Evolutionary conservation across 495 filamentous ascomycete genomes (phyloP), one percentile per base, ranked within the genome.

Genomic region (Talaromyces wortmannii): DNA sequence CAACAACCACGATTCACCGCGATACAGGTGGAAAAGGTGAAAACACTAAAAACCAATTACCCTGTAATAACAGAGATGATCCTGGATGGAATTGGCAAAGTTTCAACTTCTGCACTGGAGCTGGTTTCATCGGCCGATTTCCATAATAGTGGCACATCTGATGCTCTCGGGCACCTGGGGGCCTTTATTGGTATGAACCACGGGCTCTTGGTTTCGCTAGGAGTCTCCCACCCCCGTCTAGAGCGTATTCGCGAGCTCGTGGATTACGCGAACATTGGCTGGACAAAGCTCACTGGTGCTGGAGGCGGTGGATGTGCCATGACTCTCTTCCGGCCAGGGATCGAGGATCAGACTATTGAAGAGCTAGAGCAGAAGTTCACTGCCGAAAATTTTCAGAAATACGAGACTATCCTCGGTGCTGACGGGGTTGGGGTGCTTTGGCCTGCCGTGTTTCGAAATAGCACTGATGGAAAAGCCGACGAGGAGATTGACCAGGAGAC

Each of bases 221-320:
- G 94, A 8, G 92, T 96, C 31, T 96, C 92, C 2, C 94, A 98
- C 94, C 94, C 12, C 83, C 88, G n/a, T 33, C 78, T 98, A 48
- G 94, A 98, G 69, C 85, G 92, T 5, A 88, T 98, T 59, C 80
- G 94, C 18, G 92, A 95, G 71, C 76, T 98, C 15, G 89, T 97
- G 48, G 92, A 97, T 60, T 82, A 88, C 56, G 79, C 88, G 32
- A 86, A 89, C n/a, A 86, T 96, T 53, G 94, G 94, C 32, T 97
- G 91, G 90, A 95, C 94, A 5, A 98, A 98, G 65, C 79, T 98
- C 48, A 98, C 94, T 1, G 94, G 94, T 54, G 94, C 92, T 6
- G 94, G 94, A 11, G 94, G 92, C 5, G 94, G 94, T 42, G 94
- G 94, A 1, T 96, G 94, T 67, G 91, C 91, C 1, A 97, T 98